phyloP scores from a whole-genome alignment of 768 basidiomycete species.

The Termitomyces titanicus region DNA sequence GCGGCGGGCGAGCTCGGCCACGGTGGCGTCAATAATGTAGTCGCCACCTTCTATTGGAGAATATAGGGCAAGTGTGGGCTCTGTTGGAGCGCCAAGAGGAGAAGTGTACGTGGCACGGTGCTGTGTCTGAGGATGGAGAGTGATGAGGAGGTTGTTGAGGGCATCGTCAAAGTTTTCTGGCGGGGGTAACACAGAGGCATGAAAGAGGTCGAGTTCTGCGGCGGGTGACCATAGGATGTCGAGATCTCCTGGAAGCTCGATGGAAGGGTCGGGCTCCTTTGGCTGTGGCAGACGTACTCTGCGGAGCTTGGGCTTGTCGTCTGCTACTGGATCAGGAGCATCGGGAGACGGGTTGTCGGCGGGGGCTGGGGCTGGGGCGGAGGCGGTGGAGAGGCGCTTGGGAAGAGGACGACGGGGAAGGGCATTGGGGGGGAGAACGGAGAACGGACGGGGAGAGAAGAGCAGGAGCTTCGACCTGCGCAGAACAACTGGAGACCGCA shows the following conservation, averaged over 20 bases:
- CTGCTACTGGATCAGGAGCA: conserved; percentile 17
- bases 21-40: conserved; percentile 75
- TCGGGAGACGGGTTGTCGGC: conserved; percentile 10
- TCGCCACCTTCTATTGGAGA: conserved; percentile 87
- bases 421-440: conserved; percentile 6
- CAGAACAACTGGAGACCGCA: conserved; percentile 36
- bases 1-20: conserved; percentile 70
- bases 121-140: conserved; percentile 80
- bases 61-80: conserved; percentile 83
- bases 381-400: conserved; percentile 8
- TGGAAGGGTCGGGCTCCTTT: conserved; percentile 38
- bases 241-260: conserved; percentile 49
- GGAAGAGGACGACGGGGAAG: conserved; percentile 2
- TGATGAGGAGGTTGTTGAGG: conserved; percentile 69
- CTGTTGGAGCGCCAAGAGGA: conserved; percentile 49
- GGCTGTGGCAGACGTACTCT: conserved; percentile 27
- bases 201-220: conserved; percentile 30
- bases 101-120: conserved; percentile 63
- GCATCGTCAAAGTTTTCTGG: conserved; percentile 75
- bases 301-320: conserved; percentile 44
- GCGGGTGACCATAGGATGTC: conserved; percentile 67
- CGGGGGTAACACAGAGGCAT: conserved; percentile 51
- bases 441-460: conserved; percentile 14
- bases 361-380: conserved; percentile 9
- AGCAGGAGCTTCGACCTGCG: conserved; percentile 37